Percentiles rank a stretch among this genome's conserved stretches.
Conservation (phyloP, 768 basidiomycete species). For the Cubamyces lactineus region DNA sequence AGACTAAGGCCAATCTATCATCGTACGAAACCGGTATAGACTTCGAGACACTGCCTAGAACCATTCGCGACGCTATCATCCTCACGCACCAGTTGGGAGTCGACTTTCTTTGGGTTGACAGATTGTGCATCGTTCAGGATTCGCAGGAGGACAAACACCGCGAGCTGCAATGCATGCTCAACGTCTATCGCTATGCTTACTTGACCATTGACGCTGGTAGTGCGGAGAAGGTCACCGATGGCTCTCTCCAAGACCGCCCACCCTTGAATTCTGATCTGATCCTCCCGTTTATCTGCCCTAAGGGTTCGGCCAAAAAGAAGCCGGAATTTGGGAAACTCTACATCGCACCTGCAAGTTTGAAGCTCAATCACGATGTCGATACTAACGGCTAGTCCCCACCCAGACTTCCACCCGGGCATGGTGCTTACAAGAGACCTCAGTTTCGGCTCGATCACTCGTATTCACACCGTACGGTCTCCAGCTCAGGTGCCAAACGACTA, state of each 20-base stretch:
- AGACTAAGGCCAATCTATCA: background rate
- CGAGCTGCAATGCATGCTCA: background rate
- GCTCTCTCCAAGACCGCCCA: background rate
- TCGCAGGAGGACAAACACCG: background rate
- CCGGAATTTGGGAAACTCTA: too few relatives aligned
- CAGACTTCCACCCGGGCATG: background rate
- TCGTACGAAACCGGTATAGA: background rate
- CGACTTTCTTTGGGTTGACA: background rate
- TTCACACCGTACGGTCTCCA: background rate
- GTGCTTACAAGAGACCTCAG: background rate
- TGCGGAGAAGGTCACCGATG: background rate
- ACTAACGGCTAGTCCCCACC: too few relatives aligned
- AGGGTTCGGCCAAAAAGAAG: too few relatives aligned
- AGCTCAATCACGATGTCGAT: too few relatives aligned
- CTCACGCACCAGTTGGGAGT: background rate
- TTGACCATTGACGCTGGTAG: background rate
- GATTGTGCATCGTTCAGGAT: slow-evolving; percentile 8
- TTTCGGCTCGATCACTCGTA: background rate
- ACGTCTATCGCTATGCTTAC: background rate
- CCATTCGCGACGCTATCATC: background rate
- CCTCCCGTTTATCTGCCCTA: background rate
- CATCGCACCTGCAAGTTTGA: too few relatives aligned
- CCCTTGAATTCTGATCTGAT: too few relatives aligned
- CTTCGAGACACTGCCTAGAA: background rate
- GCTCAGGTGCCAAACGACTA: background rate